Percentiles rank a stretch among this genome's conserved stretches.
These are phyloP conservation scores for Jasminum sambac DNA, from an alignment of 257 asterid genomes.

Conservation along the genomic window DNA sequence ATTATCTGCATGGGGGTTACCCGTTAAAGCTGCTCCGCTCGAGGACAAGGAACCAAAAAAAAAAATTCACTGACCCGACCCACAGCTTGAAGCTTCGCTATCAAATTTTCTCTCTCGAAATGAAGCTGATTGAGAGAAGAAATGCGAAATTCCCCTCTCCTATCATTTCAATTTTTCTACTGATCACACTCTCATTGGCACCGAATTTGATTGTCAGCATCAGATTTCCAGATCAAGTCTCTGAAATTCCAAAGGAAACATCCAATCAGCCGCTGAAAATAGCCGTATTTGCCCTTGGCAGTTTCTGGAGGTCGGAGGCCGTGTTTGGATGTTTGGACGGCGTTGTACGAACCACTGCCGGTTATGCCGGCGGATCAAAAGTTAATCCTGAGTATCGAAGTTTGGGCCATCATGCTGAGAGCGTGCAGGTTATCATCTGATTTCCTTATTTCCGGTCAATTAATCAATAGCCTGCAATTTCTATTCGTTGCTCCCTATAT, in stretches of 20 bases:
- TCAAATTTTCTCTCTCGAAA: background rate
- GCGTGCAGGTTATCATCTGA: slow-evolving; percentile 58
- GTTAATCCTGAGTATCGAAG: slow-evolving; percentile 79
- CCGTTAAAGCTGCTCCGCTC: too few species aligned
- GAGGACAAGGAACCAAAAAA: background rate
- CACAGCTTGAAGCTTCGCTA: background rate
- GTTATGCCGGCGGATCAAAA: slow-evolving; percentile 83
- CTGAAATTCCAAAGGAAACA: slow-evolving; percentile 27
- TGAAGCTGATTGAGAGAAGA: background rate
- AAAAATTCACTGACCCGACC: background rate
- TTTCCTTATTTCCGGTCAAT: background rate
- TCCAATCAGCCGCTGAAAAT: slow-evolving; percentile 53
- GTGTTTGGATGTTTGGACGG: slow-evolving; percentile 87
- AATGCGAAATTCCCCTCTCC: background rate
- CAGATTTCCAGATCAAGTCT: slow-evolving; percentile 68
- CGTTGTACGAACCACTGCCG: slow-evolving; percentile 72
- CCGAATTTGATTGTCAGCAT: slow-evolving; percentile 46
- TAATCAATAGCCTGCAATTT: background rate
- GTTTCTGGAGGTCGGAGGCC: slow-evolving; percentile 98
- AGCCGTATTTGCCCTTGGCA: slow-evolving; percentile 84
- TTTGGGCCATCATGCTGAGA: slow-evolving; percentile 90
- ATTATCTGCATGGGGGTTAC: background rate
- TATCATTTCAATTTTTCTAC: slow-evolving; percentile 26
- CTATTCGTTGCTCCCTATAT: background rate
- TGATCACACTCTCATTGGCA: slow-evolving; percentile 28